phyloP scores from a whole-genome alignment of 371 early-diverging fungal genomes.

The Smittium culicis region DNA sequence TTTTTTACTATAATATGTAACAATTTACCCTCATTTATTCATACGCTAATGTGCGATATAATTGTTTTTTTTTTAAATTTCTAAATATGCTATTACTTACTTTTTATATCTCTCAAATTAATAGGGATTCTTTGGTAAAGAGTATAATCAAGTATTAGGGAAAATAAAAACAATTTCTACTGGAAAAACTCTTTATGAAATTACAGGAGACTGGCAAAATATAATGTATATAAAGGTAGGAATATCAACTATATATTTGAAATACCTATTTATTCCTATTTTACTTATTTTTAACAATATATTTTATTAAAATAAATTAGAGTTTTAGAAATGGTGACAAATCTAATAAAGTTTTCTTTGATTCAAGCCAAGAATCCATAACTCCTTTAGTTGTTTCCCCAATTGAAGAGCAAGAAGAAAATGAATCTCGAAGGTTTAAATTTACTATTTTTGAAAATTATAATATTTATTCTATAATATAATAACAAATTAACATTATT shows the following conservation, averaged over 20 bases:
- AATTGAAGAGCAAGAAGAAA: constrained; percentile 57
- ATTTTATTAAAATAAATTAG: neutral
- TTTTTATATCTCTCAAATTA: constrained; percentile 22
- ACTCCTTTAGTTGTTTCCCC: constrained; percentile 55
- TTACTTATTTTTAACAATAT: neutral
- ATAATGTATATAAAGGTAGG: constrained; percentile 39
- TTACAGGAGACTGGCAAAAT: constrained; percentile 80
- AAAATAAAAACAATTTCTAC: constrained; percentile 67
- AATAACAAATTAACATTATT: constrained; percentile 3
- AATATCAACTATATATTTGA: constrained; percentile 7
- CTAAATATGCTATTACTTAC: too few relatives aligned
- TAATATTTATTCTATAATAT: neutral
- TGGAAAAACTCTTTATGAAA: constrained; percentile 48
- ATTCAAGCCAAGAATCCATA: constrained; percentile 44
- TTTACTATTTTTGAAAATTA: constrained; percentile 25
- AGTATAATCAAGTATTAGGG: constrained; percentile 67
- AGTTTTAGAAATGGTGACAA: neutral
- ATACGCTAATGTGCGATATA: too few relatives aligned
- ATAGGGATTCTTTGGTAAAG: constrained; percentile 61
- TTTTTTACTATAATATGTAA: too few relatives aligned
- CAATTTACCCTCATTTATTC: too few relatives aligned
- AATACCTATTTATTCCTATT: too few relatives aligned
- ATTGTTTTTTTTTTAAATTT: too few relatives aligned
- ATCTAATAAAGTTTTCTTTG: constrained; percentile 41
- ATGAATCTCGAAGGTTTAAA: constrained; percentile 55